Evolutionary conservation across 2,329 filamentous ascomycete species (phyloP).

Genomic region (Arthrobotrys pseudoclavata): DNA sequence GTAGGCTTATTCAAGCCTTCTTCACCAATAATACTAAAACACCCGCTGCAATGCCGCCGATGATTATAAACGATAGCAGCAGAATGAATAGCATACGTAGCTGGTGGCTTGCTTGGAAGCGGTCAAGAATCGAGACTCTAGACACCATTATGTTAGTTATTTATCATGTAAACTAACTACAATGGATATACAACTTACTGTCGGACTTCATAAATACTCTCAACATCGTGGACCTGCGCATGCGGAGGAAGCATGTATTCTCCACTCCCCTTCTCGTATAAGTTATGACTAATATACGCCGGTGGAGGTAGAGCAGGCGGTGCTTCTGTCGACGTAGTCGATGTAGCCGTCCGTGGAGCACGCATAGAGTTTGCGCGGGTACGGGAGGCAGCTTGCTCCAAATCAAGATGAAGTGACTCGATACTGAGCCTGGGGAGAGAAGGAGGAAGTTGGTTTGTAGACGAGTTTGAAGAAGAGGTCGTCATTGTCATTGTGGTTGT

Average conservation of each 20-base stretch:
- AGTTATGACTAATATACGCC: conserved; percentile 25
- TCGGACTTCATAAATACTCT: conserved; percentile 50
- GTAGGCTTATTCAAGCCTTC: conserved; percentile 28
- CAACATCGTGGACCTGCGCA: conserved; percentile 40
- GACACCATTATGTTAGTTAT: not conserved
- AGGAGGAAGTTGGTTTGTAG: conserved; percentile 18
- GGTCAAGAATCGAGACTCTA: conserved; percentile 38
- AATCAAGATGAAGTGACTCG: conserved; percentile 40
- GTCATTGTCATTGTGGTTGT: conserved; percentile 14
- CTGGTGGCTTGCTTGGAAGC: conserved; percentile 36
- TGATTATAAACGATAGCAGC: conserved; percentile 47
- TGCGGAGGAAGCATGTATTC: conserved; percentile 47
- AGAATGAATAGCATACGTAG: conserved; percentile 51
- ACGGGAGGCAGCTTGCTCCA: conserved; percentile 25
- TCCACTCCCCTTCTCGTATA: conserved; percentile 35
- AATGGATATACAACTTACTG: conserved; percentile 26
- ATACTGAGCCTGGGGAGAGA: conserved; percentile 41
- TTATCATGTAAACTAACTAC: not conserved
- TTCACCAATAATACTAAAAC: conserved; percentile 48
- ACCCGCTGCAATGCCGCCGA: conserved; percentile 45
- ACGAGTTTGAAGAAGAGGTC: conserved; percentile 5
- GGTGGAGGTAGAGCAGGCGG: conserved; percentile 38
- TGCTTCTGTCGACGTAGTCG: conserved; percentile 22
- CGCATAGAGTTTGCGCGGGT: conserved; percentile 22
- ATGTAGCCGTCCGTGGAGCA: conserved; percentile 27